These are phyloP conservation scores for Myochromella boudieri DNA, from an alignment of 768 basidiomycete genomes.

Conservation along the genomic window DNA sequence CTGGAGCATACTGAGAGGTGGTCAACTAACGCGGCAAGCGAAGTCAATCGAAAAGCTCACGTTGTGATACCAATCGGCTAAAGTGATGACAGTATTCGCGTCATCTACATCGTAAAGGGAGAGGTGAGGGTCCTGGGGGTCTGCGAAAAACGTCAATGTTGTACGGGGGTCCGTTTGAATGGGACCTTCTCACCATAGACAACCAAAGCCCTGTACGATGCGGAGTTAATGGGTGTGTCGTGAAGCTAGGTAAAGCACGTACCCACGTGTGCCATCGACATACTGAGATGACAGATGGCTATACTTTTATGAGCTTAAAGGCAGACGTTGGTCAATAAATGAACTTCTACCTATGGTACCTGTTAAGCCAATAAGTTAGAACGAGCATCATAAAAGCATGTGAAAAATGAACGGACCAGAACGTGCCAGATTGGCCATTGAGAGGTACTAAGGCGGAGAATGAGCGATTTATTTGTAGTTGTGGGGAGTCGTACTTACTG, in stretches of 20 bases:
- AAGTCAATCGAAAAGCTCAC: background rate
- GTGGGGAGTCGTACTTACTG: constrained; percentile 2
- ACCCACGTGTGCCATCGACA: constrained; percentile 38
- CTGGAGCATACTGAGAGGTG: constrained; percentile 26
- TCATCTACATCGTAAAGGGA: constrained; percentile 23
- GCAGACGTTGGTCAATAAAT: background rate
- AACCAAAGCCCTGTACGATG: constrained; percentile 23
- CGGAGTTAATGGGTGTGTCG: background rate
- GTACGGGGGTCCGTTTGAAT: constrained; percentile 18
- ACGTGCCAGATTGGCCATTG: constrained; percentile 23
- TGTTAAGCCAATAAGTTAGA: background rate
- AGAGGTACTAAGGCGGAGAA: constrained; percentile 19
- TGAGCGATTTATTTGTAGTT: constrained; percentile 15
- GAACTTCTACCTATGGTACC: constrained; percentile 20
- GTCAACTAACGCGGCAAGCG: constrained; percentile 29
- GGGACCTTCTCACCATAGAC: constrained; percentile 32
- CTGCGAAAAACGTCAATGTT: constrained; percentile 5
- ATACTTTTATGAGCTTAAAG: background rate
- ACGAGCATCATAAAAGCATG: constrained; percentile 6
- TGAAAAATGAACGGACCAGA: constrained; percentile 23
- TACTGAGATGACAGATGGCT: constrained; percentile 33
- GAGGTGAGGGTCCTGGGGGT: constrained; percentile 31
- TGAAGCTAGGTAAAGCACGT: constrained; percentile 7
- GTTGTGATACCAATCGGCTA: constrained; percentile 34
- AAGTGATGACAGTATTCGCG: constrained; percentile 36